Percentiles rank a stretch among this genome's conserved stretches.
These are phyloP conservation scores for Boletus eberwhitei DNA, from an alignment of 768 basidiomycete species.

Conservation along the genomic window DNA sequence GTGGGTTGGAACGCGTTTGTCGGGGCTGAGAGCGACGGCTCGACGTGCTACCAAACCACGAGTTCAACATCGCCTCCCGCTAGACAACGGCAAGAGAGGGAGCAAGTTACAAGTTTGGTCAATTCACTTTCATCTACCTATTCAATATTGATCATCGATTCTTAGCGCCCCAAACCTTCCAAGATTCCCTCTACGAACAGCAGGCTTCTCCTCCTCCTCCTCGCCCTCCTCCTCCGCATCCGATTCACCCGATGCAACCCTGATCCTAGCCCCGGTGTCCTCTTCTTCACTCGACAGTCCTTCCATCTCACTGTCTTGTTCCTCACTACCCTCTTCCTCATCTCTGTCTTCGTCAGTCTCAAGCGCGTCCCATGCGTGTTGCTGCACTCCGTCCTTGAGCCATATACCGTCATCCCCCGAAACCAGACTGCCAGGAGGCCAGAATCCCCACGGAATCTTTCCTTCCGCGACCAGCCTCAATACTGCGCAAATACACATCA, in stretches of 20 bases:
- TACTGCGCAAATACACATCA: constrained; percentile 42
- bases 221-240: constrained; percentile 20
- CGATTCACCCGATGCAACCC: constrained; percentile 11
- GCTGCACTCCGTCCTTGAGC: constrained; percentile 39
- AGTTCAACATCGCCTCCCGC: constrained; percentile 21
- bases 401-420: constrained; percentile 52
- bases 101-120: constrained; percentile 3
- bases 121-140: background rate
- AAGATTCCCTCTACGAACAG: constrained; percentile 2
- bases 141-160: constrained; percentile 20
- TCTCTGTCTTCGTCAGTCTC: constrained; percentile 32
- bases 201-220: constrained; percentile 9
- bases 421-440: constrained; percentile 53
- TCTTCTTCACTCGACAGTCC: constrained; percentile 13
- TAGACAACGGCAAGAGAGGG: background rate
- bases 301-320: constrained; percentile 19
- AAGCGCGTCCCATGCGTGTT: constrained; percentile 22
- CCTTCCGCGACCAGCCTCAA: constrained; percentile 83
- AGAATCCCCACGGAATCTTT: constrained; percentile 78
- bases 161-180: constrained; percentile 33
- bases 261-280: background rate
- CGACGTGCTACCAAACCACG: constrained; percentile 32
- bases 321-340: constrained; percentile 31
- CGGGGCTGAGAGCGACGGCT: constrained; percentile 18
- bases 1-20: constrained; percentile 2